phyloP scores from a whole-genome alignment of 2,329 filamentous ascomycete genomes.

The Fusarium chlamydosporum region DNA sequence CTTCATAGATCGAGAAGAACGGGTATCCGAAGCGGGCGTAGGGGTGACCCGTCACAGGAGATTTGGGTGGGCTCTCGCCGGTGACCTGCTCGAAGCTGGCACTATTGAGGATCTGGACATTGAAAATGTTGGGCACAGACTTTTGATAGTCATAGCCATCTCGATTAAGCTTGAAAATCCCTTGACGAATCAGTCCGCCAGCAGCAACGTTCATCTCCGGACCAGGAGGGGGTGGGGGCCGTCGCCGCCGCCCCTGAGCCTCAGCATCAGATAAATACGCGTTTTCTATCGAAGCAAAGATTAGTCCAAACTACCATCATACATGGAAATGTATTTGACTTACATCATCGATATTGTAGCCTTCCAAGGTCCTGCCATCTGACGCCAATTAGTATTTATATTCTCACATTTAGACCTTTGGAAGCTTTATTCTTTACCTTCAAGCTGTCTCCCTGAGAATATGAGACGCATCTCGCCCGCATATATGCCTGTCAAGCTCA shows the following conservation, averaged over 20 bases:
- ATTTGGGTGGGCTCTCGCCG: not conserved
- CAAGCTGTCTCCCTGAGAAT: not conserved
- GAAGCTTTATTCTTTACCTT: no score
- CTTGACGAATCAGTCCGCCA: slow-evolving; percentile 12
- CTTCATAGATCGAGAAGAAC: slow-evolving; percentile 10
- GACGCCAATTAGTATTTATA: not conserved
- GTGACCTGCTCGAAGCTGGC: not conserved
- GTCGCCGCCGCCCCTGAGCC: not conserved
- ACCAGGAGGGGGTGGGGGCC: no score
- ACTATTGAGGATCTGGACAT: slow-evolving; percentile 24
- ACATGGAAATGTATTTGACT: no score
- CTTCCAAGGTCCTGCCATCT: not conserved
- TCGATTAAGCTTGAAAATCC: not conserved
- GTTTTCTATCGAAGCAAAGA: no score
- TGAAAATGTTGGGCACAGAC: not conserved
- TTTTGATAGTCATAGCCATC: not conserved
- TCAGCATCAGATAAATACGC: no score
- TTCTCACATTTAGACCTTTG: no score
- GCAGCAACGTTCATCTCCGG: slow-evolving; percentile 10
- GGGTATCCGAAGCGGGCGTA: not conserved
- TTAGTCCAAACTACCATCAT: no score
- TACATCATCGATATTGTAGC: no score
- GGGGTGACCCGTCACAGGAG: not conserved
- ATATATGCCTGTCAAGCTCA: no score
- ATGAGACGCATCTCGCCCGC: not conserved